phyloP scores from a whole-genome alignment of 805 yeast species.

The Wickerhamomyces hampshirensis region DNA sequence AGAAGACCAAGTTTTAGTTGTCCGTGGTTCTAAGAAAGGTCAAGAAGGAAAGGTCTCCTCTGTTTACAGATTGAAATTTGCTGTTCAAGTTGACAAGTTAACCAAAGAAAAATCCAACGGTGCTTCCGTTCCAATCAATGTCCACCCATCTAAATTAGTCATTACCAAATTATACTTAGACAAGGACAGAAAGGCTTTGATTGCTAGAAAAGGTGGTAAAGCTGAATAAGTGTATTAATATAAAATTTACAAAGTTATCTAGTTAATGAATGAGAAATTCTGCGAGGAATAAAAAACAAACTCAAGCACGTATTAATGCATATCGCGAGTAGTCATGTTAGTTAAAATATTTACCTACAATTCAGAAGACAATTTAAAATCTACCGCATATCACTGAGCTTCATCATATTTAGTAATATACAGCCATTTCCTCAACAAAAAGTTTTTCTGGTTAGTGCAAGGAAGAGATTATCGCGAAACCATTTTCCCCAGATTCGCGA shows the following conservation, averaged over 20 bases:
- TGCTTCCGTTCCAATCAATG: slow-evolving; percentile 94
- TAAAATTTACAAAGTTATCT: neutral
- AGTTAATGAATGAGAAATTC: neutral
- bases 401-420: too few relatives aligned
- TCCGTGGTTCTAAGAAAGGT: slow-evolving; percentile 99
- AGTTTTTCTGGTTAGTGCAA: too few relatives aligned
- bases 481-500: neutral
- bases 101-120: slow-evolving; percentile 98
- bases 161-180: slow-evolving; percentile 97
- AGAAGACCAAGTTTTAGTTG: slow-evolving; percentile 92
- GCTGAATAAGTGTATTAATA: slow-evolving; percentile 58
- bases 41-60: slow-evolving; percentile 97
- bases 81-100: slow-evolving; percentile 95
- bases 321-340: too few relatives aligned
- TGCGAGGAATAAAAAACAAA: too few relatives aligned
- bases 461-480: too few relatives aligned
- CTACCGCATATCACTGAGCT: too few relatives aligned
- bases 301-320: neutral
- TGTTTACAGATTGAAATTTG: slow-evolving; percentile 97
- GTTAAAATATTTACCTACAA: too few relatives aligned
- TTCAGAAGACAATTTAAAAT: too few relatives aligned
- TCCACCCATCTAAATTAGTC: slow-evolving; percentile 98
- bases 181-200: slow-evolving; percentile 98
- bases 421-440: too few relatives aligned
- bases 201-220: slow-evolving; percentile 97